Evolutionary conservation across 2,329 filamentous ascomycete species (phyloP).

Genomic region (Pseudogymnoascus sp.): DNA sequence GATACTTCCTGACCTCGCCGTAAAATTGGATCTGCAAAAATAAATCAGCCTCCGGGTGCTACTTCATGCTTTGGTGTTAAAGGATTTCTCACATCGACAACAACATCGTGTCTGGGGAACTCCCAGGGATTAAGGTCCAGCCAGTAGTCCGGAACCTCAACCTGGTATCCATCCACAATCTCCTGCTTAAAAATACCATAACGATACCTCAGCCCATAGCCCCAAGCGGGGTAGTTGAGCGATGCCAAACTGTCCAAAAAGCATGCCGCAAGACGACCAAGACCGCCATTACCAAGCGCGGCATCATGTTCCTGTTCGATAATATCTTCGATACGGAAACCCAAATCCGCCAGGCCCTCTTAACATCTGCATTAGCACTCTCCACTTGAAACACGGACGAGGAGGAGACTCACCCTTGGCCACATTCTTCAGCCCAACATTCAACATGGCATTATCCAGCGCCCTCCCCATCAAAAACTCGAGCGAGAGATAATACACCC

Average conservation of each 20-base stretch:
- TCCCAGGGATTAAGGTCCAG: conserved; percentile 99
- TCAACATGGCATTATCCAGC: conserved; percentile 97
- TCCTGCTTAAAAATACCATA: conserved; percentile 99
- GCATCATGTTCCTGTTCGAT: conserved; percentile 94
- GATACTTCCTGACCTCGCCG: conserved; percentile 67
- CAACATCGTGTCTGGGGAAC: conserved; percentile 90
- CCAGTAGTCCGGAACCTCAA: conserved; percentile 98
- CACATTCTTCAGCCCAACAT: conserved; percentile 77
- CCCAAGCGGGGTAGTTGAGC: conserved; percentile 93
- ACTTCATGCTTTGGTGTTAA: neutral
- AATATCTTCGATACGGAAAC: conserved; percentile 94
- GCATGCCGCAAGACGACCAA: conserved; percentile 89
- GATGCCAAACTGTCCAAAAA: conserved; percentile 94
- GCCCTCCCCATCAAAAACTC: conserved; percentile 97
- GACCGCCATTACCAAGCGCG: conserved; percentile 88
- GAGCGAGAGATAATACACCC: conserved; percentile 92
- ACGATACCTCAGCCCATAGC: conserved; percentile 88
- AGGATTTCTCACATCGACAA: conserved; percentile 59
- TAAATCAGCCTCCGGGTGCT: conserved; percentile 25
- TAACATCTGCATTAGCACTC: neutral
- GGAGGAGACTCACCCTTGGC: conserved; percentile 58
- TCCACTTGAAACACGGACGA: neutral
- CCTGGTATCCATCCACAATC: conserved; percentile 95
- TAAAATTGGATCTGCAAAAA: conserved; percentile 71
- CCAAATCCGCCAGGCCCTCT: conserved; percentile 82